Evolutionary conservation across 2,329 filamentous ascomycete genomes (phyloP), one percentile per base, ranked within the genome.

Genomic region (Trichoderma sp.): DNA sequence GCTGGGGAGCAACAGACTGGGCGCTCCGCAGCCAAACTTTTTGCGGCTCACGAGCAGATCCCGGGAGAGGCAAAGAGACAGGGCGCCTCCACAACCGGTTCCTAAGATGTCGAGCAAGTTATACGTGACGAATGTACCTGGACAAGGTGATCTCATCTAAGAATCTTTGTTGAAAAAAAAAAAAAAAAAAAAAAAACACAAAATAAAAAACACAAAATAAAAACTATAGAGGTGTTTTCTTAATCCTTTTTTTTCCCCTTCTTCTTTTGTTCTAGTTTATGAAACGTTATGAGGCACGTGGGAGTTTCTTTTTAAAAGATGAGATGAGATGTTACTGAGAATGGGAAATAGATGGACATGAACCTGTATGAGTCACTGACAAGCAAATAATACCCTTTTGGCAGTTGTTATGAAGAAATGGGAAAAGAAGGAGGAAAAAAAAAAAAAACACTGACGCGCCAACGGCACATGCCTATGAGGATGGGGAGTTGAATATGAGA

Each of bases 1-100:
- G 68, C 77, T 86, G 27, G 87, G 89, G 72, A 87, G 82, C 19
- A 89, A 81, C 85, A 90, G 42, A 70, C 86, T 84, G 69, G 86
- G 39, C 9, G 42, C 87, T 0, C 78, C 86, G 6, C 81, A 84
- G 35, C 84, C 80, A n/a, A 74, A 72, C 22, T 69, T 76, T 48
- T 73, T 76, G 25, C 76, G 77, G 5, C 71, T 76, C 9, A 70
- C 74, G 13, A 76, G 76, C 63, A 73, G 73, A 67, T 78, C 78
- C 0, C 72, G 77, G 25, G 79, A 79, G 32, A 72, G 75, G 27
- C 72, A 70, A 8, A 72, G 76, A 13, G 75, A 78, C 29, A 78
- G 73, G 53, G 72, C 80, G 45, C 79, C 78, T 17, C 75, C 77
- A 19, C 81, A 80, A 56, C 78, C 80, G 15, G 76, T 82, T 17